phyloP scores from a whole-genome alignment of 257 asterid species.

The Anisodus tanguticus region DNA sequence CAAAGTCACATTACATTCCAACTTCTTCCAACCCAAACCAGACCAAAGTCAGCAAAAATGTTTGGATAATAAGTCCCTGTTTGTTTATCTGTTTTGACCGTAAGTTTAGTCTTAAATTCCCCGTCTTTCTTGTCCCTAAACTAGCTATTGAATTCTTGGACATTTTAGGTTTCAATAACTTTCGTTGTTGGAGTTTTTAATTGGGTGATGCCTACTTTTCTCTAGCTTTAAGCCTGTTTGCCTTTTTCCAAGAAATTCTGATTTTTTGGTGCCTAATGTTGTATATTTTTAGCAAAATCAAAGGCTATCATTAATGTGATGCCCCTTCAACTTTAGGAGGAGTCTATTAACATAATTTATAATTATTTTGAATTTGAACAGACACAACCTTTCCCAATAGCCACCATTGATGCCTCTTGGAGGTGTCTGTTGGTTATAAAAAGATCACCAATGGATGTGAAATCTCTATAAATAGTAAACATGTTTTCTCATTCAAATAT shows the following conservation, averaged over 20 bases:
- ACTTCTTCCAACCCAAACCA: neutral
- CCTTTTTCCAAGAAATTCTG: neutral
- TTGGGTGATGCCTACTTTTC: neutral
- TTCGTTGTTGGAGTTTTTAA: slow-evolving; percentile 4
- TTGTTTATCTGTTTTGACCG: neutral
- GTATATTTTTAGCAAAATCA: too few species aligned
- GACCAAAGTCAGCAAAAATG: neutral
- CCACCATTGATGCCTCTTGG: too few species aligned
- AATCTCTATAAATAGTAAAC: too few species aligned
- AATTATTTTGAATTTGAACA: too few species aligned
- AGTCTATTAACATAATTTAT: too few species aligned
- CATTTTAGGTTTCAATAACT: neutral
- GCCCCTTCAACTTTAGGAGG: too few species aligned
- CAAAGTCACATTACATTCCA: neutral
- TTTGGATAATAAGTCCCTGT: neutral
- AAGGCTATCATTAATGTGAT: too few species aligned
- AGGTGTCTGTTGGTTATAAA: too few species aligned
- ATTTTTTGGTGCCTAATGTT: neutral
- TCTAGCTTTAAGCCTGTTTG: neutral
- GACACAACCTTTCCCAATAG: too few species aligned
- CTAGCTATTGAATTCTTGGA: neutral
- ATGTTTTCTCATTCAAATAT: too few species aligned
- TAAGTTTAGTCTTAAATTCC: neutral
- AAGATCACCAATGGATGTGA: too few species aligned
- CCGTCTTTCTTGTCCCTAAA: neutral